phyloP scores from a whole-genome alignment of 2,329 filamentous ascomycete species.

The Alternaria infectoria region DNA sequence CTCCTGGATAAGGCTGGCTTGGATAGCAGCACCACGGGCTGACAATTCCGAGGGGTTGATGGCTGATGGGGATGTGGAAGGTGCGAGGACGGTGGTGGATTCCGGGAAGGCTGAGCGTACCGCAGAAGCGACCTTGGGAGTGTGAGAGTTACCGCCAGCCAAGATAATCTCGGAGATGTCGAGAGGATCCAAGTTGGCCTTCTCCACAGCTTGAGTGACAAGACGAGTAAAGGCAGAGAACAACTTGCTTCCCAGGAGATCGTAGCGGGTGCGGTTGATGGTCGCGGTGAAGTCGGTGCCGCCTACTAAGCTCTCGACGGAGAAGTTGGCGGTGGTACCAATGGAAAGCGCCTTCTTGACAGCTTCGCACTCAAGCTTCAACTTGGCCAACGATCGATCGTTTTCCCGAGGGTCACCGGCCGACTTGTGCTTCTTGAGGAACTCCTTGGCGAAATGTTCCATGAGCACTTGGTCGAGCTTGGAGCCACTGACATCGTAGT shows the following conservation, averaged over 20 bases:
- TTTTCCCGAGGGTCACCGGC: slow-evolving; percentile 77
- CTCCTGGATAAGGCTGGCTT: slow-evolving; percentile 91
- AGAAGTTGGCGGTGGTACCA: slow-evolving; percentile 87
- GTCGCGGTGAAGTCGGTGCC: slow-evolving; percentile 91
- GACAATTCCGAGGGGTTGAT: slow-evolving; percentile 94
- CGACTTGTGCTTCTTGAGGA: slow-evolving; percentile 92
- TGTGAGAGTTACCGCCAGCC: slow-evolving; percentile 90
- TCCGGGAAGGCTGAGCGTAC: slow-evolving; percentile 81
- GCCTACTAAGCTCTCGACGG: slow-evolving; percentile 86
- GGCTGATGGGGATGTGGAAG: slow-evolving; percentile 75
- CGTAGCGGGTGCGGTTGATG: slow-evolving; percentile 92
- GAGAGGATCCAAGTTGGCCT: slow-evolving; percentile 88
- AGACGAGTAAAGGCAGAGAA: slow-evolving; percentile 88
- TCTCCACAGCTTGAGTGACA: slow-evolving; percentile 83
- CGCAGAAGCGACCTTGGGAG: slow-evolving; percentile 87
- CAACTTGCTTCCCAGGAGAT: slow-evolving; percentile 84
- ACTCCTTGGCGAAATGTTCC: slow-evolving; percentile 98
- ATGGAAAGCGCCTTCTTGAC: slow-evolving; percentile 92
- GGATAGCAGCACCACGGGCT: slow-evolving; percentile 89
- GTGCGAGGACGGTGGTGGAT: slow-evolving; percentile 78
- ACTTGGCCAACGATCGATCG: slow-evolving; percentile 82
- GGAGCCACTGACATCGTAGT: slow-evolving; percentile 89
- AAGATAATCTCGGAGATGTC: slow-evolving; percentile 96
- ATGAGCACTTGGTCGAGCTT: slow-evolving; percentile 89
- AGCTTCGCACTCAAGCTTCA: slow-evolving; percentile 88